Evolutionary conservation across 495 filamentous ascomycete species (phyloP).

Genomic region (Trichocladium antarcticum): DNA sequence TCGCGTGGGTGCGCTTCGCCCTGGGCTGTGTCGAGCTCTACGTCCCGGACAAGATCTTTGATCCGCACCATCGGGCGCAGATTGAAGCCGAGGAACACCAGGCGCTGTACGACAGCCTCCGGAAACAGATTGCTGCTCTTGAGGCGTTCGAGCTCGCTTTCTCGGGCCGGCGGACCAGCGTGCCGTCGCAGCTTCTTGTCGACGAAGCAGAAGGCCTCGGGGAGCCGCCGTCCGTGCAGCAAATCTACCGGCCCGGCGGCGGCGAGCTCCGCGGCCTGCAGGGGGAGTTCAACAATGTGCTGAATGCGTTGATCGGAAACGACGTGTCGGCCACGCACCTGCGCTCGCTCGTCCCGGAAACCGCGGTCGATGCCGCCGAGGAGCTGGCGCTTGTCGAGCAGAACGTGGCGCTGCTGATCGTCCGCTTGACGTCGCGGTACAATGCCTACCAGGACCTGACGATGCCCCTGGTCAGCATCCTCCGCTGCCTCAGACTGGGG

Average conservation of each 20-base stretch:
- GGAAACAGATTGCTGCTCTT: slow-evolving; percentile 48
- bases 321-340: slow-evolving; percentile 37
- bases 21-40: slow-evolving; percentile 62
- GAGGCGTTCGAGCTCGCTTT: slow-evolving; percentile 53
- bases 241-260: slow-evolving; percentile 55
- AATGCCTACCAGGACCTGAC: slow-evolving; percentile 76
- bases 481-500: slow-evolving; percentile 69
- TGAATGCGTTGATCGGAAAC: slow-evolving; percentile 51
- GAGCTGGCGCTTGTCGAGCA: slow-evolving; percentile 49
- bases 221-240: slow-evolving; percentile 41
- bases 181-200: slow-evolving; percentile 49
- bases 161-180: slow-evolving; percentile 53
- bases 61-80: slow-evolving; percentile 69
- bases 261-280: slow-evolving; percentile 65
- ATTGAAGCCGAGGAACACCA: slow-evolving; percentile 57
- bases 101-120: slow-evolving; percentile 43
- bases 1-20: slow-evolving; percentile 57
- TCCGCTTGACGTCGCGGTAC: slow-evolving; percentile 54
- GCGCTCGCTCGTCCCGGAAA: slow-evolving; percentile 21
- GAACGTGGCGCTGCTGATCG: slow-evolving; percentile 59
- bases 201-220: slow-evolving; percentile 52
- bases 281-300: slow-evolving; percentile 66
- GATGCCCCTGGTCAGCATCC: slow-evolving; percentile 64
- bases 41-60: slow-evolving; percentile 73
- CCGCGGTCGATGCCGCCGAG: slow-evolving; percentile 26